Conservation (phyloP, 1,284 basidiomycete species). For the Vanrija pseudolonga region DNA sequence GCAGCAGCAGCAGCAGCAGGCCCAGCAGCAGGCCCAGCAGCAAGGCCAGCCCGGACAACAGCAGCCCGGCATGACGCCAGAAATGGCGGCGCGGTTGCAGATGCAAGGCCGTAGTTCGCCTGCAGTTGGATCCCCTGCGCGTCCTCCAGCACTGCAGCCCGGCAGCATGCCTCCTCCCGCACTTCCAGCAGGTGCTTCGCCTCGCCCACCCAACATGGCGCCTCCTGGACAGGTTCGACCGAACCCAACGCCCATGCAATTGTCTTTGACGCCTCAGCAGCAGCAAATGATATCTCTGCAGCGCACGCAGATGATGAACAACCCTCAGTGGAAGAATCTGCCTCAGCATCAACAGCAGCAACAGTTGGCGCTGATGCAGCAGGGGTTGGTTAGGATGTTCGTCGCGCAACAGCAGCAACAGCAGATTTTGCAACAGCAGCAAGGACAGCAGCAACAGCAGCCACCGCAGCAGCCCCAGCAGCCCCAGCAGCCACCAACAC, state of each 20-base stretch:
- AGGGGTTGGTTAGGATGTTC: constrained; percentile 26
- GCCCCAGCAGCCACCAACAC: constrained; percentile 18
- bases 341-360: constrained; percentile 36
- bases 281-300: constrained; percentile 30
- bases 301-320: constrained; percentile 15
- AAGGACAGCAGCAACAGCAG: constrained; percentile 20
- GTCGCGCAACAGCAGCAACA: constrained; percentile 10
- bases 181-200: constrained; percentile 15
- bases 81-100: constrained; percentile 16
- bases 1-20: constrained; percentile 19
- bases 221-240: constrained; percentile 3
- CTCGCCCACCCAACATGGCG: constrained; percentile 12
- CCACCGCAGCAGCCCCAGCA: constrained; percentile 23
- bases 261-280: constrained; percentile 29
- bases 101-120: constrained; percentile 24
- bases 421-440: constrained; percentile 20
- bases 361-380: constrained; percentile 31
- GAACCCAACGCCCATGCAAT: neutral
- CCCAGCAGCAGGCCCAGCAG: constrained; percentile 18
- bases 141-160: constrained; percentile 14
- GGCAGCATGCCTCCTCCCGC: constrained; percentile 21
- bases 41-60: constrained; percentile 25
- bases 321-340: constrained; percentile 27
- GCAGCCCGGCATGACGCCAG: constrained; percentile 15
- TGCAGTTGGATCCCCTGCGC: constrained; percentile 13